Base-by-base conservation (phyloP, 352 stramenopile species). In the Phytophthora sansomeana region DNA sequence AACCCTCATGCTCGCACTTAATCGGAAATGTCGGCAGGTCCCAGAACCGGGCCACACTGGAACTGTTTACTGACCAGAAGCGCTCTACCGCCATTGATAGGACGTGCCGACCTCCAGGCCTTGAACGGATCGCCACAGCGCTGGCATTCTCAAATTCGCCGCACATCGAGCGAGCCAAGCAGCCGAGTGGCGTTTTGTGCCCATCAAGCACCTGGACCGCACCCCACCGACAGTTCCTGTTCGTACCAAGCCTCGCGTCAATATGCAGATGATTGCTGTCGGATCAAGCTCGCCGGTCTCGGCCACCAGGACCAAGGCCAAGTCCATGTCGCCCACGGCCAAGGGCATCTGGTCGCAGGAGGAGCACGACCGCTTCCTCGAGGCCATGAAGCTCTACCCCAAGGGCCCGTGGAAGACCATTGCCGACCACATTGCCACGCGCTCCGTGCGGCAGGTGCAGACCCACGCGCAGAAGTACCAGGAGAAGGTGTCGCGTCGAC, bases 401-500 rank as follows among this genome's bases (percentile, higher is more conserved):
- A 84, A 87, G 63, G 84, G 84, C 16, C 84, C 84, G 41, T 92
- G 84, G 84, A 90, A 90, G 58, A 69, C 78, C 7, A 89, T 92
- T 24, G 84, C 84, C 10, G 81, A 89, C 61, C 77, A 89, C 63
- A 88, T 92, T 56, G 77, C 63, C 30, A 92, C 84, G 38, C 81
- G 84, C 8, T 90, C 82, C 1, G 82, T 89, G 67, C 69, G 79
- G 13, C 84, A 92, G 47, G 81, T 89, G 64, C 84, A 92, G 58
- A 91, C 81, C 6, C 84, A 92, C 66, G 82, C 82, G n/a, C 84
- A 92, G 28, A 92, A 92, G 67, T 92, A 90, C 44, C 82, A 91
- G 46, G 80, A 92, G 55, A 92, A 92, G 46, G 74, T 92, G 26
- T 82, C 79, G 33, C 80, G 84, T 14, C 80, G 82, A 14, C 62